phyloP scores from a whole-genome alignment of 2,329 filamentous ascomycete species.

The Fusarium verticillioides region DNA sequence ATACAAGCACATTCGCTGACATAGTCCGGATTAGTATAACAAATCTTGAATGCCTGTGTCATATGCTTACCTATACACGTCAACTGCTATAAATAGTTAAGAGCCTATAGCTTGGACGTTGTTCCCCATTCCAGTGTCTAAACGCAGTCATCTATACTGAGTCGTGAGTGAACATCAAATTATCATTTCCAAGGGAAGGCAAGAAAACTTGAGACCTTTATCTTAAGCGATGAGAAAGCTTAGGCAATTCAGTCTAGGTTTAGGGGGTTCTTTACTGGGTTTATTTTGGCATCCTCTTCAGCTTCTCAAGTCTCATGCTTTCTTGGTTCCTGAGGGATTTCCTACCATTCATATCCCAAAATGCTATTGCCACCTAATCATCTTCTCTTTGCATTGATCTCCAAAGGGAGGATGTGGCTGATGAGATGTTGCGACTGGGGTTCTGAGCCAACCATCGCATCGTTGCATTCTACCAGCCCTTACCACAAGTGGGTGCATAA shows the following conservation, averaged over 20 bases:
- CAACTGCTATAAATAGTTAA: neutral
- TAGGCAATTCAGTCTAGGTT: neutral
- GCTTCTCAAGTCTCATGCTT: neutral
- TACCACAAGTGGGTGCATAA: neutral
- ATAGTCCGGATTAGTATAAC: neutral
- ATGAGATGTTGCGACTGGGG: neutral
- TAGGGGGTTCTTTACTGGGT: neutral
- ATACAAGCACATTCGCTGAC: neutral
- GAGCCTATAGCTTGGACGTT: neutral
- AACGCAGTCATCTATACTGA: conserved; percentile 1
- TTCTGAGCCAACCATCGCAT: conserved; percentile 12
- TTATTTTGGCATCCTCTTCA: neutral
- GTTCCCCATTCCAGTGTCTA: neutral
- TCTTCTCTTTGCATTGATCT: neutral
- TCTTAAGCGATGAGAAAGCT: neutral
- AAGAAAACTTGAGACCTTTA: neutral
- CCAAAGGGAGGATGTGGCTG: neutral
- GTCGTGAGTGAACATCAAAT: neutral
- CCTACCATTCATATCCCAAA: neutral
- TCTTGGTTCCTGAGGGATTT: neutral
- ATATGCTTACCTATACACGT: neutral
- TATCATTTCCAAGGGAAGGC: neutral
- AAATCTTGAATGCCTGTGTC: neutral
- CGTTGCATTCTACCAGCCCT: neutral
- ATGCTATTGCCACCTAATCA: neutral